A percentile compares a stretch with the other conserved stretches of the same genome.
These are phyloP conservation scores for Ogataea degrootiae DNA, from an alignment of 805 yeast species.

Conservation along the genomic window DNA sequence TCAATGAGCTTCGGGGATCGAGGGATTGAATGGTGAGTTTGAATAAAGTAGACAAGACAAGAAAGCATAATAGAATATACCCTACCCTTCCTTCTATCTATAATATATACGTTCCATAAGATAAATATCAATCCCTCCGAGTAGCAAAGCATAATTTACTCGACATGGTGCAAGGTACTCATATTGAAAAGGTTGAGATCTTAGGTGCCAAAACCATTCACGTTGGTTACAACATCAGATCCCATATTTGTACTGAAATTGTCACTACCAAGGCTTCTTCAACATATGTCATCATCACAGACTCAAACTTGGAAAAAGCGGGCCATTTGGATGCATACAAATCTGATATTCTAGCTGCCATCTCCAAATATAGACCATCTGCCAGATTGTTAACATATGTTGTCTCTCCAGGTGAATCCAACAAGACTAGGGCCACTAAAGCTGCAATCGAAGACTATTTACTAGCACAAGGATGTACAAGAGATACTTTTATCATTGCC, in stretches of 20 bases:
- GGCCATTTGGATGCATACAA: slow-evolving; percentile 51
- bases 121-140: no score
- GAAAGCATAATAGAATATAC: no score
- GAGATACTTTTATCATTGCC: slow-evolving; percentile 92
- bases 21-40: no score
- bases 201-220: slow-evolving; percentile 82
- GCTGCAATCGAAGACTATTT: slow-evolving; percentile 90
- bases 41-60: no score
- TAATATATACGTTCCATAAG: no score
- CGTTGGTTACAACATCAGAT: slow-evolving; percentile 79
- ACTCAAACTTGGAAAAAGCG: slow-evolving; percentile 68
- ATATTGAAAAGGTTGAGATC: slow-evolving; percentile 56
- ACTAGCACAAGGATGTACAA: slow-evolving; percentile 78
- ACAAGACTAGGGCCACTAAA: slow-evolving; percentile 83
- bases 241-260: slow-evolving; percentile 67
- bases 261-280: slow-evolving; percentile 66
- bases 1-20: no score
- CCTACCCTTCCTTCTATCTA: no score
- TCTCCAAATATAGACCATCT: slow-evolving; percentile 37
- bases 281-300: slow-evolving; percentile 89
- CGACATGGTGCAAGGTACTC: slow-evolving; percentile 15
- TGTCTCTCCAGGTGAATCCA: slow-evolving; percentile 90
- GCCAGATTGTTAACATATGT: slow-evolving; percentile 69
- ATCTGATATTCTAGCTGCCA: slow-evolving; percentile 35
- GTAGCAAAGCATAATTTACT: background rate